Base-by-base conservation (phyloP, 805 yeast genomes). In the Starmerella riodocensis region DNA sequence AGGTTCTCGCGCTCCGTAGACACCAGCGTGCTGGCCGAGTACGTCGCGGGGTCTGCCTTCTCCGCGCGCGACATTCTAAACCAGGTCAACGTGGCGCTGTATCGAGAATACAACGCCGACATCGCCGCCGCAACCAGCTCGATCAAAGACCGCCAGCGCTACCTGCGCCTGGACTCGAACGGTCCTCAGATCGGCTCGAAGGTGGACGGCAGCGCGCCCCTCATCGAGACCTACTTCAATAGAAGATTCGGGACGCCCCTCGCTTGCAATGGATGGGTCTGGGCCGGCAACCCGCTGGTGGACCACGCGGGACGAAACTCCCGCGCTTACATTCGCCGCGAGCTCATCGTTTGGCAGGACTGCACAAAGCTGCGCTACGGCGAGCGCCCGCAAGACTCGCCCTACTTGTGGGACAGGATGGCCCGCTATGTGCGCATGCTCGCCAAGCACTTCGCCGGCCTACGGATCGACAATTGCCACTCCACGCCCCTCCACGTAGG, bases 221-320 rank as follows among this genome's bases (percentile, higher is more conserved):
- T 88, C 28, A 71, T 81, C 2, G 97, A 88, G 58, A 76, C 86
- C 4, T 88, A 88, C 59, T 88, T 91, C 58, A 84, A 96, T 2
- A 65, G 85, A 42, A 56, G 50, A 2, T 69, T 58, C 35, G 54
- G 54, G 3, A 49, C 55, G 6, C 63, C 59, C 3, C 63, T 88
- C 43, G 97, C 94, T 3, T 91, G 91, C 55, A 88, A 91, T 54
- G 98, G 98, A 34, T 88, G 97, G 96, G 84, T 91, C 41, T 88
- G 98, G 98, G 86, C 83, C 38, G 96, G 94, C 9, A 77, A 88
- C 50, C 96, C 97, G 2, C 61, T 86, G 41, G 78, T 83, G 3
- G 97, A 88, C 61, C 88, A 88, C 69, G 98, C 97, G 0, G 79
- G 94, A 0, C 59, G 68, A 22, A 51, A 75, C 39, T 74, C 93